Conservation (phyloP, 208 protist genomes). For the Leishmania tarentolae region DNA sequence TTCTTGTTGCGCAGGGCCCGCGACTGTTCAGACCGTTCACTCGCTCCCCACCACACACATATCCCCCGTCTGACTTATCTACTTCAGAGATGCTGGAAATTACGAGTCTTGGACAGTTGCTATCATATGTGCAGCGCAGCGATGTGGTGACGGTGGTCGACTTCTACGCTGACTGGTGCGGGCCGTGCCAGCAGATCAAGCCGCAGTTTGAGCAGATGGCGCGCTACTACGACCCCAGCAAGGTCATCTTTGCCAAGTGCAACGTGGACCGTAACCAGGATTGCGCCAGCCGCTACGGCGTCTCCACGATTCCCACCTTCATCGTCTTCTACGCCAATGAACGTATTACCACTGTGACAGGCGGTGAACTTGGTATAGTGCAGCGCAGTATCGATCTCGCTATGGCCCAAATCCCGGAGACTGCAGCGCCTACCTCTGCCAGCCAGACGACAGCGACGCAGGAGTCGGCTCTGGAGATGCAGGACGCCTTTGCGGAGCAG, state of each 20-base stretch:
- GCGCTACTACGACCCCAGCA: slow-evolving; percentile 43
- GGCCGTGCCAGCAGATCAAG: slow-evolving; percentile 79
- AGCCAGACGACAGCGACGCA: neutral
- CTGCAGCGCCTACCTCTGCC: slow-evolving; percentile 1
- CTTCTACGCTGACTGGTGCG: slow-evolving; percentile 92
- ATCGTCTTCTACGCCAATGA: slow-evolving; percentile 68
- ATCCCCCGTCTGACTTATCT: neutral
- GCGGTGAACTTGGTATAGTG: slow-evolving; percentile 57
- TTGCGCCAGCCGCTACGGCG: slow-evolving; percentile 51
- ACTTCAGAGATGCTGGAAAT: slow-evolving; percentile 67
- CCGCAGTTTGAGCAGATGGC: slow-evolving; percentile 68
- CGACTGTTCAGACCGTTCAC: neutral
- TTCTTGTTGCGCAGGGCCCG: neutral
- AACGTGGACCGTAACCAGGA: slow-evolving; percentile 82
- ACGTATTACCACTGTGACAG: slow-evolving; percentile 41
- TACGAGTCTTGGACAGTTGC: slow-evolving; percentile 62
- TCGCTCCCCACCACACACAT: too few species aligned
- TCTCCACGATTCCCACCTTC: slow-evolving; percentile 80
- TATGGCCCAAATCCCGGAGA: slow-evolving; percentile 20
- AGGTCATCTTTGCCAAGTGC: slow-evolving; percentile 76
- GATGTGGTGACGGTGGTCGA: slow-evolving; percentile 73
- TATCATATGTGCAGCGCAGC: slow-evolving; percentile 42
- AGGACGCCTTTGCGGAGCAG: slow-evolving; percentile 48
- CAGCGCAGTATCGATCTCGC: slow-evolving; percentile 59
- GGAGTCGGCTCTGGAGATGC: slow-evolving; percentile 2